These are phyloP conservation scores for Ottelia alismoides DNA, from an alignment of 106 monocot genomes.

Conservation along the genomic window DNA sequence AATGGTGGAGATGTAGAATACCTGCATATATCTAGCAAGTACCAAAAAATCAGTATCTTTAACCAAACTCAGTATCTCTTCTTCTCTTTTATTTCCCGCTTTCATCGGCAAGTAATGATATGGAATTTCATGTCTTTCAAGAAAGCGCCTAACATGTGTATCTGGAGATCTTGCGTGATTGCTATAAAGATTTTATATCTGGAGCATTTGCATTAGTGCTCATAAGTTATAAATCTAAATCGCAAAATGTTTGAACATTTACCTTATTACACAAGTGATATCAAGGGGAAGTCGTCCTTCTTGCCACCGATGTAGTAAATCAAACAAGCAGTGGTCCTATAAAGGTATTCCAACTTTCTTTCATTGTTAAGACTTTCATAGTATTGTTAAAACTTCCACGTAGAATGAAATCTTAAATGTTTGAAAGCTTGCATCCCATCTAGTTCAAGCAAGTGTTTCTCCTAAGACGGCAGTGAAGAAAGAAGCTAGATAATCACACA, in stretches of 20 bases:
- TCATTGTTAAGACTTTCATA: no score
- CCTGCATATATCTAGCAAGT: constrained; percentile 95
- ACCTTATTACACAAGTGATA: constrained; percentile 83
- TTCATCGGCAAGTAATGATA: constrained; percentile 64
- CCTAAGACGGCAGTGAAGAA: no score
- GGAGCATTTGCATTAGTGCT: not conserved
- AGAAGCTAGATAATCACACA: no score
- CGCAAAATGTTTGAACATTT: no score
- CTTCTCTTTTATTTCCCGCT: constrained; percentile 48
- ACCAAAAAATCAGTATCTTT: constrained; percentile 75
- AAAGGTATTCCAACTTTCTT: no score
- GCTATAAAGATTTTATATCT: no score
- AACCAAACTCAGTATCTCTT: constrained; percentile 62
- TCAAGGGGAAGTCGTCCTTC: constrained; percentile 74
- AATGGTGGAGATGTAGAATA: no score
- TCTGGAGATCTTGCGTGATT: constrained; percentile 63
- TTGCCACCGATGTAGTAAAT: constrained; percentile 72
- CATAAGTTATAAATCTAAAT: constrained; percentile 3
- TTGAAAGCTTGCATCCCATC: no score
- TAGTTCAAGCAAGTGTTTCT: no score
- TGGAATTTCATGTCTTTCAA: constrained; percentile 75
- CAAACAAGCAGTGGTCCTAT: constrained; percentile 82
- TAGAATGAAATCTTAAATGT: no score
- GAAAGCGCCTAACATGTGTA: constrained; percentile 67
- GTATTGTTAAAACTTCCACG: no score